A percentile compares a stretch with the other conserved stretches of the same genome.
phyloP scores from a whole-genome alignment of 2,329 filamentous ascomycete genomes.

The Didymella exigua region DNA sequence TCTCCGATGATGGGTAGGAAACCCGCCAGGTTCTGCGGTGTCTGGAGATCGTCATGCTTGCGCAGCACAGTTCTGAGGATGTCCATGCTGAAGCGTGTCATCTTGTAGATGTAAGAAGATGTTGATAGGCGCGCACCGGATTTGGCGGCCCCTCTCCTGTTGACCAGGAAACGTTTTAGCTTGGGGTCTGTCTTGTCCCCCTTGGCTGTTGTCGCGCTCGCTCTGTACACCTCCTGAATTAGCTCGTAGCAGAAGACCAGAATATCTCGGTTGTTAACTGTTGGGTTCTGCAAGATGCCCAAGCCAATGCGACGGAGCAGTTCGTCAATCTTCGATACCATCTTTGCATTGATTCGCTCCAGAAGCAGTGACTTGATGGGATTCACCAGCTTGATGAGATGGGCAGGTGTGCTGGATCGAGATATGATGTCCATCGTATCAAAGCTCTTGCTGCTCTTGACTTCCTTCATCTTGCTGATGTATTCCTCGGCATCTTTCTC shows the following conservation, averaged over 20 bases:
- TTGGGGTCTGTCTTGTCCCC: slow-evolving; percentile 44
- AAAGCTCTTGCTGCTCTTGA: slow-evolving; percentile 97
- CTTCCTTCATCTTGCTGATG: slow-evolving; percentile 92
- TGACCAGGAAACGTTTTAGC: slow-evolving; percentile 77
- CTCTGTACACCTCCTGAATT: slow-evolving; percentile 82
- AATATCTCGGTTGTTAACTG: slow-evolving; percentile 77
- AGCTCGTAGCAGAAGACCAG: slow-evolving; percentile 96
- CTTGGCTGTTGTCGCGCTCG: slow-evolving; percentile 54
- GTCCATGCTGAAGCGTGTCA: slow-evolving; percentile 86
- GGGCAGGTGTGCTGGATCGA: slow-evolving; percentile 75
- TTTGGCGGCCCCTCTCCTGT: slow-evolving; percentile 75
- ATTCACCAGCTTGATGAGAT: slow-evolving; percentile 74
- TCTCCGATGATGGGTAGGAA: slow-evolving; percentile 92
- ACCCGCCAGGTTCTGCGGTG: slow-evolving; percentile 76
- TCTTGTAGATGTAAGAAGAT: slow-evolving; percentile 82
- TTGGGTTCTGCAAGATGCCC: slow-evolving; percentile 81
- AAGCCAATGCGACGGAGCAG: slow-evolving; percentile 81
- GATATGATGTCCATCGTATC: slow-evolving; percentile 96
- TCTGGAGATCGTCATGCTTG: slow-evolving; percentile 82
- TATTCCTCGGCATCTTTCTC: slow-evolving; percentile 98
- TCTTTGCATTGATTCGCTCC: slow-evolving; percentile 82
- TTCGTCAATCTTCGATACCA: slow-evolving; percentile 89
- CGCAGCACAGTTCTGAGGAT: slow-evolving; percentile 83
- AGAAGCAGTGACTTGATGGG: slow-evolving; percentile 79
- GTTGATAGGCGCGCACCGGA: slow-evolving; percentile 72